Percentiles rank a stretch among this genome's conserved stretches.
Conservation (phyloP, 2,329 filamentous ascomycete species). For the Colletotrichum gloeosporioides region DNA sequence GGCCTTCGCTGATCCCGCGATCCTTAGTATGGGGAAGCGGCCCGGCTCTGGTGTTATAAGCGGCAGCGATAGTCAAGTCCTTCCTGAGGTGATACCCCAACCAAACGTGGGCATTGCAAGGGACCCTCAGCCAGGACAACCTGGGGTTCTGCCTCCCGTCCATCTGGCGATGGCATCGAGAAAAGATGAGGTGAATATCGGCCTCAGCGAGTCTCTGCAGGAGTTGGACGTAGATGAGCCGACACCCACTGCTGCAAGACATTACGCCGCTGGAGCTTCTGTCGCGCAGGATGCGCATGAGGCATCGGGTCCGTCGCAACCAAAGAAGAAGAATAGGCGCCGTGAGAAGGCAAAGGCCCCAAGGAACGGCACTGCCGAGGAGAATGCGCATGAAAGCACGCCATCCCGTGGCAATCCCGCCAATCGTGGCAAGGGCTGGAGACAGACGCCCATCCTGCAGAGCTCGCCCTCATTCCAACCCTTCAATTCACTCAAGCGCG, state of each 20-base stretch:
- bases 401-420: conserved; percentile 11
- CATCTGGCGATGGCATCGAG: not conserved
- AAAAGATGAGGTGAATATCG: not conserved
- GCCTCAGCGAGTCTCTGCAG: conserved; percentile 26
- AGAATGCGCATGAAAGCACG: conserved; percentile 13
- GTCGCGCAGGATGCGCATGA: conserved; percentile 9
- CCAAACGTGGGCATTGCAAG: conserved; percentile 35
- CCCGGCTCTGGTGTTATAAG: conserved; percentile 35
- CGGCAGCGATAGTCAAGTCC: conserved; percentile 18
- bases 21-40: conserved; percentile 69
- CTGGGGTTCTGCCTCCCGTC: conserved; percentile 21
- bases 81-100: conserved; percentile 22
- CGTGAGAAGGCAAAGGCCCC: conserved; percentile 36
- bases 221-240: conserved; percentile 27
- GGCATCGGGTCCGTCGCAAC: conserved; percentile 23
- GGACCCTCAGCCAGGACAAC: conserved; percentile 31
- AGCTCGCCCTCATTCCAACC: conserved; percentile 68
- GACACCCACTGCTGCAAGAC: conserved; percentile 24
- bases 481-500: conserved; percentile 65
- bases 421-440: conserved; percentile 58
- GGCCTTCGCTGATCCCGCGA: conserved; percentile 80
- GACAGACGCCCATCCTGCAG: conserved; percentile 65
- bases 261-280: not conserved
- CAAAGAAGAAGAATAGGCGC: conserved; percentile 29
- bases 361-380: conserved; percentile 25